Evolutionary conservation across 1,284 basidiomycete species (phyloP), one percentile per base, ranked within the genome.

Genomic region (Ganoderma leucocontextum): DNA sequence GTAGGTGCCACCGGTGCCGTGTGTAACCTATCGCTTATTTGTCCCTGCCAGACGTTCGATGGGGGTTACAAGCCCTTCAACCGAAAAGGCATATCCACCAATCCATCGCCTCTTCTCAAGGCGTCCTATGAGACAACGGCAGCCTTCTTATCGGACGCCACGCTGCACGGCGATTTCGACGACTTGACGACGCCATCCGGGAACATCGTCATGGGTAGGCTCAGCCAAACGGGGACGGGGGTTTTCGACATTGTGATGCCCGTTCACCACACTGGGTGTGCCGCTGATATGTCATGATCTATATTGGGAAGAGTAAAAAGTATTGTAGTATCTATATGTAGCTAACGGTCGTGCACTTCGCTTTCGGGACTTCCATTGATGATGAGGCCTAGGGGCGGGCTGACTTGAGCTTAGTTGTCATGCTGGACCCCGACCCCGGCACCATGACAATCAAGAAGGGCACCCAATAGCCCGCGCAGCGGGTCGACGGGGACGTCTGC

Each of bases 21-120:
- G 42, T 47, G 13, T 42, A 60, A n/a, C 22, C 15, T 6, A 13
- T 25, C n/a, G 39, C 58, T 42, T 41, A 42, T 39, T 41, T 60
- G 35, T 58, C 61, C 60, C 47, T 64, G 52, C 52, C 75, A 99
- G 95, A 99, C 98, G 0, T 98, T 97, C 78, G 95, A 96, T 62
- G 98, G 98, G 58, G 96, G 94, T 33, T 99, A 97, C 85, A 95
- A 95, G 80, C 96, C 98, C 1, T 99, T 99, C 85, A 99, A 98
- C 81, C 92, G 98, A 63, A 95, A 93, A 69, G 98, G 98, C 72
- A 93, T 99, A 69, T 92, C 95, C 25, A 91, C 92, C 66, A 95
- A 95, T 79, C 91, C 95, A 9, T 98, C 96, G 35, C 96, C 97
- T 4, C 86, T 99, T 60, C 89, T 99, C 70, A 99, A 99, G 82